A percentile compares a stretch with the other conserved stretches of the same genome.
Evolutionary conservation across 345 rosid species (phyloP).

Genomic region (Eucalyptus victrix): DNA sequence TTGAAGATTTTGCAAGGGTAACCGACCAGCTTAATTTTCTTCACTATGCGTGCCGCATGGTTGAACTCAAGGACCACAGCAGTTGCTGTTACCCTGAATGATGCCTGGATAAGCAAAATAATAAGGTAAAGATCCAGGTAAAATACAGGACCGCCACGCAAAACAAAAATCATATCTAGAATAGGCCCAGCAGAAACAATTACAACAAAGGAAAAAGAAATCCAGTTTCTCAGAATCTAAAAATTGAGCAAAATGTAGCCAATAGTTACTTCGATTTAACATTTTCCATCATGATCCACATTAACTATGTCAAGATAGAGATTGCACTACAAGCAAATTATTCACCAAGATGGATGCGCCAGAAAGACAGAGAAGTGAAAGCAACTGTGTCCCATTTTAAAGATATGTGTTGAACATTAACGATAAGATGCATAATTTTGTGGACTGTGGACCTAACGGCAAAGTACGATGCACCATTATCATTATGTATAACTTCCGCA

Average conservation of each 20-base stretch:
- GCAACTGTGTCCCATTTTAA: neutral
- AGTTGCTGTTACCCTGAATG: slow-evolving; percentile 86
- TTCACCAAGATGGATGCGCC: neutral
- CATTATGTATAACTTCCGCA: neutral
- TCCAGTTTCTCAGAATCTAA: neutral
- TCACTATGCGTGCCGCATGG: slow-evolving; percentile 64
- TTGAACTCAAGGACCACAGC: slow-evolving; percentile 67
- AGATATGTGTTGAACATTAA: neutral
- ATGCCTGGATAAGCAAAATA: slow-evolving; percentile 32
- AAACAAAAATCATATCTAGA: neutral
- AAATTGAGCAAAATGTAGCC: neutral
- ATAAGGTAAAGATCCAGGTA: neutral
- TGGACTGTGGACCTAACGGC: neutral
- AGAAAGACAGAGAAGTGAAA: neutral
- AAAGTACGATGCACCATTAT: neutral
- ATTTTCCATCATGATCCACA: neutral
- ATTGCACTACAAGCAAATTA: neutral
- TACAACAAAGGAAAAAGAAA: neutral
- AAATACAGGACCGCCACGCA: neutral
- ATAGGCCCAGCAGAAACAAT: neutral
- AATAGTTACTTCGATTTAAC: neutral
- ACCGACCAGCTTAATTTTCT: slow-evolving; percentile 87
- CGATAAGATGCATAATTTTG: neutral
- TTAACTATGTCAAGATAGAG: neutral
- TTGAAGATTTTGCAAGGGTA: slow-evolving; percentile 83